Conservation (phyloP, 805 yeast genomes). For the Dipodascopsis uninucleata region DNA sequence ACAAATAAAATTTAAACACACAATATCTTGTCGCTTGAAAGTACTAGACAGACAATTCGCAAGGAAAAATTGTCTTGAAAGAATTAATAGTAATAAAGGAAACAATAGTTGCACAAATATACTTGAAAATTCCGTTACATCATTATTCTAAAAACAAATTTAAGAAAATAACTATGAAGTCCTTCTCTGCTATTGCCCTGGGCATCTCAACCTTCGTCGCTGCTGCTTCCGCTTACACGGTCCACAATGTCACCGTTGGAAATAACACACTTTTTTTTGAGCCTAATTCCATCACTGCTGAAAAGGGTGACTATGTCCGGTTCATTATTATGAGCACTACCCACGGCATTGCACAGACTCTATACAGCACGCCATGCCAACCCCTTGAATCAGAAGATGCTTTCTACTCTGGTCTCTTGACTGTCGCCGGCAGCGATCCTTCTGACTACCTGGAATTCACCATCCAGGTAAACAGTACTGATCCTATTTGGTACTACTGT, state of each 20-base stretch:
- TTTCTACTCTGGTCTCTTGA: slow-evolving; percentile 27
- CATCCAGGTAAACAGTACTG: slow-evolving; percentile 22
- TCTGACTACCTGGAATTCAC: slow-evolving; percentile 19
- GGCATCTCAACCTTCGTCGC: neutral
- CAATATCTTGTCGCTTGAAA: too few relatives aligned
- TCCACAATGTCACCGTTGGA: slow-evolving; percentile 20
- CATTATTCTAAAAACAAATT: neutral
- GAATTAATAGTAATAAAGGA: too few relatives aligned
- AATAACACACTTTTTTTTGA: slow-evolving; percentile 11
- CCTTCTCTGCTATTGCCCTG: neutral
- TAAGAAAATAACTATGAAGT: neutral
- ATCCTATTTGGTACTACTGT: slow-evolving; percentile 31
- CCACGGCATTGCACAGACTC: slow-evolving; percentile 29
- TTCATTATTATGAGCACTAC: slow-evolving; percentile 20
- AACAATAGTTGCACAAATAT: too few relatives aligned
- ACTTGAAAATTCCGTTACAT: neutral
- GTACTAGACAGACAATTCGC: too few relatives aligned
- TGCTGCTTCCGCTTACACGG: slow-evolving; percentile 11
- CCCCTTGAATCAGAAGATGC: slow-evolving; percentile 14
- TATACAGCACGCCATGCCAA: slow-evolving; percentile 26
- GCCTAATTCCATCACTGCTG: slow-evolving; percentile 27
- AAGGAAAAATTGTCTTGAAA: too few relatives aligned
- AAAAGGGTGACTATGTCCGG: slow-evolving; percentile 27
- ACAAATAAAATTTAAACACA: too few relatives aligned
- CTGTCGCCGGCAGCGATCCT: slow-evolving; percentile 3